These are phyloP conservation scores for Cadophora sp. DNA, from an alignment of 2,329 filamentous ascomycete species.

Conservation along the genomic window DNA sequence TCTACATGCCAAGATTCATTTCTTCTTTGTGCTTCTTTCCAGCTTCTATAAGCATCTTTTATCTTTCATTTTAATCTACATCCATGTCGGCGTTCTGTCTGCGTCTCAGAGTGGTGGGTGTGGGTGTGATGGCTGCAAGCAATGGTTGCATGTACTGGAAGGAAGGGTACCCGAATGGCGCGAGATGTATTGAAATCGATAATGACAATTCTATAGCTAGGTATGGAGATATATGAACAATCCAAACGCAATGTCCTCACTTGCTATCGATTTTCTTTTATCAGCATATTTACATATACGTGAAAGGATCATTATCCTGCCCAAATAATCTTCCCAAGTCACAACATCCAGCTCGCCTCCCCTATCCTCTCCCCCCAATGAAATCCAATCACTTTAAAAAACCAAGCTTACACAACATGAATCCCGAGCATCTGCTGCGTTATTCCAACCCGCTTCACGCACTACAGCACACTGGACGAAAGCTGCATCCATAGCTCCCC, in stretches of 20 bases:
- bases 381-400: background rate
- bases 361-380: background rate
- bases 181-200: background rate
- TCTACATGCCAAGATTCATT: background rate
- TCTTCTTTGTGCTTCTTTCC: constrained; percentile 2
- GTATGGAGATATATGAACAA: background rate
- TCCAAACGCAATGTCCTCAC: too few relatives aligned
- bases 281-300: too few relatives aligned
- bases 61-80: background rate
- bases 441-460: background rate
- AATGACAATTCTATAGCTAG: background rate
- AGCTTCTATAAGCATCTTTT: background rate
- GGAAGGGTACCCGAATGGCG: background rate
- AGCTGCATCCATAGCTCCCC: background rate
- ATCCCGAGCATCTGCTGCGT: background rate
- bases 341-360: background rate
- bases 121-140: background rate
- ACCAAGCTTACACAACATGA: background rate
- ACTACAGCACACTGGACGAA: background rate
- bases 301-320: too few relatives aligned
- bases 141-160: background rate
- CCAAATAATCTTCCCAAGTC: background rate
- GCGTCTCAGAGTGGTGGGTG: background rate
- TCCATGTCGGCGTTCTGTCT: constrained; percentile 2
- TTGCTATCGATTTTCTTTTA: too few relatives aligned